Conservation (phyloP, 202 grass and related monocot species). For the Tripidium arundinaceum region DNA sequence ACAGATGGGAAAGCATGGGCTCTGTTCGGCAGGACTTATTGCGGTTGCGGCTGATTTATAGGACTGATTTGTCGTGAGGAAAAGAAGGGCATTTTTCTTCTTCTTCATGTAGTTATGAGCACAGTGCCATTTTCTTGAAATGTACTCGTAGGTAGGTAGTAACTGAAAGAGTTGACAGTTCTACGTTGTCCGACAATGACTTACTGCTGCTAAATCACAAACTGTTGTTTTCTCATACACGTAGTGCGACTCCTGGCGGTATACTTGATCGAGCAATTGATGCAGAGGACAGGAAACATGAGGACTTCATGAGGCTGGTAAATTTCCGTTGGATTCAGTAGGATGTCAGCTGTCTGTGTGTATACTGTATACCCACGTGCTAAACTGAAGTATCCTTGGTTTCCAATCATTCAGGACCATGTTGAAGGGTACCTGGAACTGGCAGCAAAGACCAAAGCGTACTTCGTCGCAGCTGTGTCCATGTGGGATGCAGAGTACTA, state of each 20-base stretch:
- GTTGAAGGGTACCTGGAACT: constrained; percentile 71
- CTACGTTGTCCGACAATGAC: neutral
- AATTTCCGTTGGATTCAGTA: neutral
- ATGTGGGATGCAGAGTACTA: constrained; percentile 77
- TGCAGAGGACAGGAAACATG: constrained; percentile 67
- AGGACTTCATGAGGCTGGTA: constrained; percentile 85
- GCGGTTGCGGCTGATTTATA: too few relatives aligned
- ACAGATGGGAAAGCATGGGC: neutral
- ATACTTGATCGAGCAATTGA: constrained; percentile 86
- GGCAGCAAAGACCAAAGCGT: constrained; percentile 61
- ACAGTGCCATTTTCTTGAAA: neutral
- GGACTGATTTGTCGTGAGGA: too few relatives aligned
- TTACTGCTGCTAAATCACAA: neutral
- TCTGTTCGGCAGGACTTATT: too few relatives aligned
- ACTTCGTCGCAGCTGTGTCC: constrained; percentile 52
- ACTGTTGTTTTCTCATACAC: neutral
- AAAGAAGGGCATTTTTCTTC: neutral
- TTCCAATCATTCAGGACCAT: constrained; percentile 44
- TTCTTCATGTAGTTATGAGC: neutral
- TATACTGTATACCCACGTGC: neutral
- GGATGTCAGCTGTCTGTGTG: neutral
- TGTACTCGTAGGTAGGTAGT: neutral
- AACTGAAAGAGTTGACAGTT: neutral
- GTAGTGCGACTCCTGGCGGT: constrained; percentile 66
- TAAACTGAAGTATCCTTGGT: constrained; percentile 10